Evolutionary conservation across 192 early-diverging fungal genomes (phyloP), one percentile per base, ranked within the genome.

Genomic region (Lunasporangiospora selenospora): DNA sequence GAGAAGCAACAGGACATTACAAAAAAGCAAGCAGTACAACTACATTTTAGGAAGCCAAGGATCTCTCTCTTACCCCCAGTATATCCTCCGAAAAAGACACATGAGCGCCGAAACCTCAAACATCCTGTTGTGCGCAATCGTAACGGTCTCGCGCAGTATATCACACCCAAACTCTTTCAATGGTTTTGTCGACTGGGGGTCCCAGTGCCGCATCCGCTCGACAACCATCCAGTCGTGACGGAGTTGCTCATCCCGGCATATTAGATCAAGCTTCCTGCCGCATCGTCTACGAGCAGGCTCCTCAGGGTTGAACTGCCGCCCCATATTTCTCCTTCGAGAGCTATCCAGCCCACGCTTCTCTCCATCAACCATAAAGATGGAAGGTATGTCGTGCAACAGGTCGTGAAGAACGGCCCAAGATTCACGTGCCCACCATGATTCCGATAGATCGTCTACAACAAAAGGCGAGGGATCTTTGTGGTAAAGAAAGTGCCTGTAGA

Each of bases 21-120:
- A 44, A 44, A 23, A 10, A n/a, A 23, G 43, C 1, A 44, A 2
- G 3, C 43, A 44, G 43, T 23, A 18, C 43, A 44, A 19, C n/a
- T 44, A 7, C 19, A 44, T 7, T 21, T n/a, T 23, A 44, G 3
- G 43, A 30, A 9, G 11, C n/a, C 29, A 48, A 45, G 43, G 1
- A 19, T n/a, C n/a, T 45, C 23, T 45, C 46, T 51, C 31, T 51
- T 51, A 51, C 49, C 49, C 2, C 49, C 31, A 34, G 49, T 51
- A n/a, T 51, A 36, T 2, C 33, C 49, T 34, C 32, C 49, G 15
- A 51, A 36, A 19, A 32, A 36, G 27, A 34, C 18, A 19, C 49
- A 30, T 48, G 46, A 48, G 21, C 15, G 46, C 23, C 27, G 46
- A 24, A 29, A 48, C 46, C 27, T 48, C 46, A 48, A 48, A 48